Base-by-base conservation (phyloP, 495 filamentous ascomycete species). In the Collariella sp. region DNA sequence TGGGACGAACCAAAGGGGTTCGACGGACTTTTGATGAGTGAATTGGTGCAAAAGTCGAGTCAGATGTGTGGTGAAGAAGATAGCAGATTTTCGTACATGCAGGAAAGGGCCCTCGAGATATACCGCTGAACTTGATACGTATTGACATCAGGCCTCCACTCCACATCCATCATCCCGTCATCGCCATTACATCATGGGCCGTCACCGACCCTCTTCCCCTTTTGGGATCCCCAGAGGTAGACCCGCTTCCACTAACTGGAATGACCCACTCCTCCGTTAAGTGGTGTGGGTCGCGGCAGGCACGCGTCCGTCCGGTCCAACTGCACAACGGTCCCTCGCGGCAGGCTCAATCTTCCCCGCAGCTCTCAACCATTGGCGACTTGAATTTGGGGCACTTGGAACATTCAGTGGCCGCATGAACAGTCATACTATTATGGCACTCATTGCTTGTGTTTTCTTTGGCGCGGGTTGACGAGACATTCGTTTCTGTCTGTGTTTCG, bases 131-230 rank as follows among this genome's bases (percentile, higher is more conserved):
- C 15, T 15, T 20, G 13, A 13, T 33, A 33, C 5, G 10, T 5
- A 19, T 45, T 58, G 42, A 43, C 46, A 54, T 58, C 50, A 50
- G 31, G 10, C 42, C 29, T 24, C 51, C 29, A 46, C 46, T 40
- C 22, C 26, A 31, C 26, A 31, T 31, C 26, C 50, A 34, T 54
- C 44, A 42, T 29, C 22, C 48, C 51, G 39, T 38, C 7, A 29
- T 5, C 1, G 20, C 36, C 35, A 65, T 65, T 60, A 62, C 59
- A 62, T 65, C 59, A 65, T 65, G 46, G 44, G 41, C 29, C 42
- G 13, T 33, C 46, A 35, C 23, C n/a, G 29, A 41, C 15, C 18
- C 48, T 36, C 26, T 41, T 35, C 23, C 31, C 13, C n/a, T 22
- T 39, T 26, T 16, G 13, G 19, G 7, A 7, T 34, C 35, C 12